phyloP scores from a whole-genome alignment of 2,329 filamentous ascomycete genomes.

The Pezicula carpinea region DNA sequence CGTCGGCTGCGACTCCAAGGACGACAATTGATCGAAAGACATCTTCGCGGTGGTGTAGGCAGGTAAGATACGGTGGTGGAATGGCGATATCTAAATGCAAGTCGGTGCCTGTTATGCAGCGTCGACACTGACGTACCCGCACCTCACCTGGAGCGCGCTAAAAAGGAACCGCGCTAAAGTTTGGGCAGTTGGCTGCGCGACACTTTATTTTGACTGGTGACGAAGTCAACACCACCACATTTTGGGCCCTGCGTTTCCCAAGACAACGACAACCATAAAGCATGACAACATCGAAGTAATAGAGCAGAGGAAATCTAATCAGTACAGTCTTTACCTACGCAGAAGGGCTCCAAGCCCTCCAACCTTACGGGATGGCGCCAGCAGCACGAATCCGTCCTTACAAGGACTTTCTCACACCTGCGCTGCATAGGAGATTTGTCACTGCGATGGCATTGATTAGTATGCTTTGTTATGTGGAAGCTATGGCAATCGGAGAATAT shows the following conservation, averaged over 20 bases:
- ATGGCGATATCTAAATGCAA: background rate
- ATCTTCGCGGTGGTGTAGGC: conserved; percentile 42
- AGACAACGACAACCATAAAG: conserved; percentile 11
- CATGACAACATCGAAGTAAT: conserved; percentile 11
- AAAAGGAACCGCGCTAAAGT: too few species aligned
- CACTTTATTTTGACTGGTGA: conserved; percentile 18
- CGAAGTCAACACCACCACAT: conserved; percentile 4
- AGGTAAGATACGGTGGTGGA: background rate
- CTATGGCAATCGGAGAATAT: conserved; percentile 66
- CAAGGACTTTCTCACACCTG: conserved; percentile 81
- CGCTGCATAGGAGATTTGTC: conserved; percentile 81
- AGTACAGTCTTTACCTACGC: conserved; percentile 14
- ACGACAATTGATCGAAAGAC: conserved; percentile 87
- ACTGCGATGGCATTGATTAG: conserved; percentile 68
- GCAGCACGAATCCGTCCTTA: conserved; percentile 30
- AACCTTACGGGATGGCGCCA: conserved; percentile 24
- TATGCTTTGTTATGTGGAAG: conserved; percentile 66
- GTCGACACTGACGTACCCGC: conserved; percentile 19
- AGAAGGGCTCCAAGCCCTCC: background rate
- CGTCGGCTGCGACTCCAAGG: conserved; percentile 75
- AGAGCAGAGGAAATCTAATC: conserved; percentile 1
- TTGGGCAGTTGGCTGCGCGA: background rate
- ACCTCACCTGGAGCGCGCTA: too few species aligned
- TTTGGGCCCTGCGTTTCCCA: background rate
- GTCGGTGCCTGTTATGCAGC: conserved; percentile 2